Base-by-base conservation (phyloP, 768 basidiomycete species). In the Suillus spraguei region DNA sequence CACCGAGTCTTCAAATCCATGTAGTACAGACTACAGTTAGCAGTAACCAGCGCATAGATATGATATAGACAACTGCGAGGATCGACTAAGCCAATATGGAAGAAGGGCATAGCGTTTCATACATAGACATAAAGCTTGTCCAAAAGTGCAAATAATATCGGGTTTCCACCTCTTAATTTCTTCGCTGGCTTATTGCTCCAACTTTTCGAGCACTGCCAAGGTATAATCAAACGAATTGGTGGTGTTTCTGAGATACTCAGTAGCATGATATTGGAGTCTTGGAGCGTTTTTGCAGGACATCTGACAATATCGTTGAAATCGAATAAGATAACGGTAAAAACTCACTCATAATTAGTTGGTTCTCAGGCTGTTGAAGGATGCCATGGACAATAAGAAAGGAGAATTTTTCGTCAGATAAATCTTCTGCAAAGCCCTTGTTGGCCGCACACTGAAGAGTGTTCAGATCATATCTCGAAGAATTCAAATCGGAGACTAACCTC, bases 321-420 rank as follows among this genome's bases (percentile, higher is more conserved):
- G 32, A 46, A 28, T 28, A 10, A 60, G 13, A 6, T 24, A 20
- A 28, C 44, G 47, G 62, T 20, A 14, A 39, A 52, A 49, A 80
- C 88, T 64, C 66, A 94, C 94, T 94, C 54, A 95, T 79, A 20
- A 97, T 82, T 74, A 89, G 89, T 20, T 87, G 82, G 71, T 92
- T 93, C 2, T 86, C 82, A 16, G 77, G 80, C 74, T 95, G 86
- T 10, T 91, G 86, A 24, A 89, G 86, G 41, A 97, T 88, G n/a
- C 89, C 87, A 72, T 97, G 95, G 0, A 97, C 89, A 59, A 96
- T 82, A 0, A 94, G 94, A 76, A 97, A 97, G 8, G 92, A 94
- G 78, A 97, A 97, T 76, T 97, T 97, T 5, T 95, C 95, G 76
- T 97, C 95, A 0, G 92, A 91, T 11, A 97, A 80, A 71, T 97